Conservation (phyloP, 2,329 filamentous ascomycete species). For the Blastomyces parvus region DNA sequence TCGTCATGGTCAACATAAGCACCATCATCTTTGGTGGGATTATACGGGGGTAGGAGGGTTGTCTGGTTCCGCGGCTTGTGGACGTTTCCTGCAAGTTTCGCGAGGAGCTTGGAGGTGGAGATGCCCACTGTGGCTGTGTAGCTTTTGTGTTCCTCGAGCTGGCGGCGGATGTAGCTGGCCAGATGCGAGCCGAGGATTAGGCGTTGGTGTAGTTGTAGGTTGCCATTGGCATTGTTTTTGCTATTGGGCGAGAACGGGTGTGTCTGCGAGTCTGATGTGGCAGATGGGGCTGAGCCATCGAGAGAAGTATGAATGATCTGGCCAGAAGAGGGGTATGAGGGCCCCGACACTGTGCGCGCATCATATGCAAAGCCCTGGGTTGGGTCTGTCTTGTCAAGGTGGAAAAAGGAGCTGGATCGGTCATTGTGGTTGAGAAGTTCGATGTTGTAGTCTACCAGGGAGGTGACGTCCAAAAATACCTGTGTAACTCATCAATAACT, state of each 20-base stretch:
- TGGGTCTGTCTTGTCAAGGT: slow-evolving; percentile 62
- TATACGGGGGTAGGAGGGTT: slow-evolving; percentile 60
- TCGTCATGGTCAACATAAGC: slow-evolving; percentile 6
- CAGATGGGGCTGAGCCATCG: slow-evolving; percentile 8
- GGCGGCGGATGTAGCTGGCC: slow-evolving; percentile 60
- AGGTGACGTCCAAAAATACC: slow-evolving; percentile 70
- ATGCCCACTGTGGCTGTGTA: slow-evolving; percentile 85
- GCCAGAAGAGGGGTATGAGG: slow-evolving; percentile 42
- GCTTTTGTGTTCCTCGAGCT: slow-evolving; percentile 64
- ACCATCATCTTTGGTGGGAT: slow-evolving; percentile 16
- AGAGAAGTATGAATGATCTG: neutral
- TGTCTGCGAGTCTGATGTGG: slow-evolving; percentile 18
- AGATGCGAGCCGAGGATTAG: slow-evolving; percentile 73
- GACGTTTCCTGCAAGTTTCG: slow-evolving; percentile 72
- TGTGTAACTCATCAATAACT: slow-evolving; percentile 20
- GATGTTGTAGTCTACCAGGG: slow-evolving; percentile 75
- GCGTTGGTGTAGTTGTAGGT: slow-evolving; percentile 42
- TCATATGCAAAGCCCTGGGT: slow-evolving; percentile 74
- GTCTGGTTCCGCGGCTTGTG: slow-evolving; percentile 88
- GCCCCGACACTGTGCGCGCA: slow-evolving; percentile 57
- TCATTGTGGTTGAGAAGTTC: slow-evolving; percentile 58
- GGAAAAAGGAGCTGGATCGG: slow-evolving; percentile 65
- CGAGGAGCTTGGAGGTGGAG: slow-evolving; percentile 74
- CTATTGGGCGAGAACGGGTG: neutral
- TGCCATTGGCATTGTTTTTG: neutral